Conservation (phyloP, 495 filamentous ascomycete species). For the Bathelium albidoporum region DNA sequence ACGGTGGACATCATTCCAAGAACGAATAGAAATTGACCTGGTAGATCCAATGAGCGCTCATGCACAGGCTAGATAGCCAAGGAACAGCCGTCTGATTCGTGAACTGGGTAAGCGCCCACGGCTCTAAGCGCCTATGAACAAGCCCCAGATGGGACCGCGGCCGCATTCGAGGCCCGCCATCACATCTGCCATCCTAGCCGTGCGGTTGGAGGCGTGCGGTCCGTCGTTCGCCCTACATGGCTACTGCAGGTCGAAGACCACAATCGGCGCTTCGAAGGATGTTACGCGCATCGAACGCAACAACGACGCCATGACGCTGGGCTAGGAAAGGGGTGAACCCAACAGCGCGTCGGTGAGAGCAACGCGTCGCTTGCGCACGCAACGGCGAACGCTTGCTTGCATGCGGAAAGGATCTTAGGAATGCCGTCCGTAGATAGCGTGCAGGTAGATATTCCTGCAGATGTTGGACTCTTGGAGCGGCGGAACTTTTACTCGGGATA, state of each 20-base stretch:
- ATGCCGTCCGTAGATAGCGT: not conserved
- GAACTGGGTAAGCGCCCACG: not conserved
- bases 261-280: not conserved
- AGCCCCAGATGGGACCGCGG: not conserved
- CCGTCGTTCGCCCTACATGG: not conserved
- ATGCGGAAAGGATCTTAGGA: not conserved
- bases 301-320: not conserved
- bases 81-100: not conserved
- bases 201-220: conserved; percentile 5
- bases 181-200: not conserved
- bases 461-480: not conserved
- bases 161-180: not conserved
- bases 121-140: not conserved
- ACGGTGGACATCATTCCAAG: not conserved
- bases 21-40: not conserved
- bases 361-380: not conserved
- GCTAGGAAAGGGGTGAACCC: not conserved
- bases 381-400: not conserved
- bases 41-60: not conserved
- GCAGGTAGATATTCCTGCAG: not conserved
- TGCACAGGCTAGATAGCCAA: not conserved
- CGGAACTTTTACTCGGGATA: not conserved
- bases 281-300: not conserved
- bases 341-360: not conserved
- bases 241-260: not conserved